phyloP scores from a whole-genome alignment of 78 protist species.

The Dictyostelium firmibasis region DNA sequence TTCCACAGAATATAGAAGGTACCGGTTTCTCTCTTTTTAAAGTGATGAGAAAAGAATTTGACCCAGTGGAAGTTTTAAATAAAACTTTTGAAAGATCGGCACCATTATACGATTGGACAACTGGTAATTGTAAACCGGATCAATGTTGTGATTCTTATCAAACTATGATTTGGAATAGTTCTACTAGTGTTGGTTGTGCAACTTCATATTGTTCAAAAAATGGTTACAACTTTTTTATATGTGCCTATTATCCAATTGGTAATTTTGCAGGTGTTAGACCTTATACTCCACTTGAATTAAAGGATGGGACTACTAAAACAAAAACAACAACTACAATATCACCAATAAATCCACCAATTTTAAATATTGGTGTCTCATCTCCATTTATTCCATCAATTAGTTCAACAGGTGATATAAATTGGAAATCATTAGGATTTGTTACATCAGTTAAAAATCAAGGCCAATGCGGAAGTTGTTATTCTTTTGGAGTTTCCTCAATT shows the following conservation, averaged over 20 bases:
- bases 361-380: not conserved
- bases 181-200: slow-evolving; percentile 40
- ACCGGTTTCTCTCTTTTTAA: slow-evolving; percentile 17
- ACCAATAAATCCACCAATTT: not conserved
- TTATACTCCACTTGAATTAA: too few relatives aligned
- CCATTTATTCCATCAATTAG: not conserved
- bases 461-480: slow-evolving; percentile 40
- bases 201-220: not conserved
- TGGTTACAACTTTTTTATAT: not conserved
- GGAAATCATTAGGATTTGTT: slow-evolving; percentile 78
- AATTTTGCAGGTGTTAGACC: slow-evolving; percentile 26
- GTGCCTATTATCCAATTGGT: slow-evolving; percentile 62
- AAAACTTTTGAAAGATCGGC: slow-evolving; percentile 10
- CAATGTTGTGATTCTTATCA: slow-evolving; percentile 25
- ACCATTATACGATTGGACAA: slow-evolving; percentile 41
- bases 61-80: slow-evolving; percentile 2
- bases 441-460: slow-evolving; percentile 63
- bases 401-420: slow-evolving; percentile 48
- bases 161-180: slow-evolving; percentile 2
- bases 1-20: not conserved
- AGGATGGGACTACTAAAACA: too few relatives aligned
- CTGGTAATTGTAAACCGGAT: not conserved
- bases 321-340: not conserved
- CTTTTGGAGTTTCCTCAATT: not conserved
- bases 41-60: not conserved